Conservation (phyloP, 192 early-diverging fungal genomes). For the Fimicolochytrium jonesii region DNA sequence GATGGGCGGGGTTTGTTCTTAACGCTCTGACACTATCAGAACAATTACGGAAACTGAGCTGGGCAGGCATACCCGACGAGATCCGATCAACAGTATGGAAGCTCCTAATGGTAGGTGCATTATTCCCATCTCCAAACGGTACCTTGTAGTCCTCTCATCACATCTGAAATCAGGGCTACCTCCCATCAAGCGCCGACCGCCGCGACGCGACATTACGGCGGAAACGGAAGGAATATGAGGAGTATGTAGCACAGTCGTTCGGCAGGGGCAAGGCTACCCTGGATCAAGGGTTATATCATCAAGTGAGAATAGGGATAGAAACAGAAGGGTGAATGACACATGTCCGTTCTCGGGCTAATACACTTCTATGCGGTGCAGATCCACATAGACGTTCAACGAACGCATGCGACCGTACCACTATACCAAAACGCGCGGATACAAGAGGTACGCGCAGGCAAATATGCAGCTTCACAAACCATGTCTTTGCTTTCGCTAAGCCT, state of each 20-base stretch:
- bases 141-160: not conserved
- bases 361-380: conserved; percentile 46
- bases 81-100: conserved; percentile 90
- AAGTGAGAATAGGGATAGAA: conserved; percentile 49
- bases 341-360: not conserved
- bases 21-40: conserved; percentile 17
- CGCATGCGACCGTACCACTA: conserved; percentile 76
- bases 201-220: conserved; percentile 74
- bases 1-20: not conserved
- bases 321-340: no score
- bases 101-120: conserved; percentile 65
- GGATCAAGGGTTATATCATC: conserved; percentile 88
- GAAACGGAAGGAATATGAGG: conserved; percentile 92
- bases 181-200: conserved; percentile 84
- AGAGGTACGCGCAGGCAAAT: conserved; percentile 51
- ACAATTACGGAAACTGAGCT: conserved; percentile 77
- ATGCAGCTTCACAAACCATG: not conserved
- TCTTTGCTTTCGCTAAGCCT: not conserved
- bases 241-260: conserved; percentile 81
- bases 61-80: conserved; percentile 88
- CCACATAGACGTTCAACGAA: conserved; percentile 91
- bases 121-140: not conserved
- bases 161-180: conserved; percentile 61
- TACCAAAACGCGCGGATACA: conserved; percentile 81
- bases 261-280: conserved; percentile 68